Percentiles rank a stretch among this genome's conserved stretches.
phyloP scores from a whole-genome alignment of 345 rosid genomes.

The Isatis tinctoria region DNA sequence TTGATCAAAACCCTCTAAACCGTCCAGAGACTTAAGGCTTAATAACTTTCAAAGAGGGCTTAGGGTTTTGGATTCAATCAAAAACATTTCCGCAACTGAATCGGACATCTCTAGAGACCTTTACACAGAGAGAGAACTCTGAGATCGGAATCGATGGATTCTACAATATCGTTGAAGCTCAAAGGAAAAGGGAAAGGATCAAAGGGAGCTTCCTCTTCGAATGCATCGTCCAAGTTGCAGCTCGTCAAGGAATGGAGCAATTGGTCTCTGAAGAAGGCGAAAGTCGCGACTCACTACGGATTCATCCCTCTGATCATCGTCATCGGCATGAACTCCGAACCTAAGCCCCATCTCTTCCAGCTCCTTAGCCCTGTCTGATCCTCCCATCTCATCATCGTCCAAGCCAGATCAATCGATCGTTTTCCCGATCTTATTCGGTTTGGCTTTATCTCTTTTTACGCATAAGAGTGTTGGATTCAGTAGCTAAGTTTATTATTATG shows the following conservation, averaged over 20 bases:
- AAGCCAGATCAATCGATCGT: background rate
- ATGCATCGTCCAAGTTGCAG: slow-evolving; percentile 43
- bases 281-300: slow-evolving; percentile 84
- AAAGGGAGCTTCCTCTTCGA: slow-evolving; percentile 33
- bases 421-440: slow-evolving; percentile 7
- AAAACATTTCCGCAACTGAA: background rate
- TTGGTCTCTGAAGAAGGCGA: slow-evolving; percentile 84
- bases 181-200: slow-evolving; percentile 57
- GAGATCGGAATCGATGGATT: slow-evolving; percentile 42
- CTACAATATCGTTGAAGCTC: slow-evolving; percentile 46
- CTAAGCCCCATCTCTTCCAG: slow-evolving; percentile 86
- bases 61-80: slow-evolving; percentile 12
- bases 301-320: slow-evolving; percentile 85
- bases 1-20: background rate
- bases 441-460: background rate
- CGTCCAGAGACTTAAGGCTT: background rate
- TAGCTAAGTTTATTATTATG: background rate
- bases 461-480: slow-evolving; percentile 20
- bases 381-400: background rate
- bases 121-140: background rate
- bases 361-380: slow-evolving; percentile 78
- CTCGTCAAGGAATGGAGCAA: slow-evolving; percentile 84
- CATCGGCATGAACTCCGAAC: slow-evolving; percentile 94
- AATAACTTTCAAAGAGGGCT: background rate
- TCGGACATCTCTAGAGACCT: background rate